Conservation (phyloP, 257 asterid genomes). For the Nicotiana attenuata region DNA sequence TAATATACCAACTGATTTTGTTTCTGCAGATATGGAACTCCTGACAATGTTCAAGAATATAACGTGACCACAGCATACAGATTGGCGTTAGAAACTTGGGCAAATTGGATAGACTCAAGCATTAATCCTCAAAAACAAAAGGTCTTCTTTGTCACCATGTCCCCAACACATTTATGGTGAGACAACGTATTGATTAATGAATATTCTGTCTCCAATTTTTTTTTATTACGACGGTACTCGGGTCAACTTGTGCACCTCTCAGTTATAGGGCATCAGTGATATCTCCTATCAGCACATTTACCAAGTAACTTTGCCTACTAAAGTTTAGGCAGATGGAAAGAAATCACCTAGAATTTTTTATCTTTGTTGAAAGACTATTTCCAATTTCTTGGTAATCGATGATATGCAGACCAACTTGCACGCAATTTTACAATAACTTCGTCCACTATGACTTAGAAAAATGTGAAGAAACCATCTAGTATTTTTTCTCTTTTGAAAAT, state of each 20-base stretch:
- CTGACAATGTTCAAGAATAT: constrained; percentile 47
- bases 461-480: too few species aligned
- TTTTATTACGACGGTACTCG: not conserved
- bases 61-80: constrained; percentile 69
- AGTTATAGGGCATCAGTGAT: not conserved
- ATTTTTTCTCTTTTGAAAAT: too few species aligned
- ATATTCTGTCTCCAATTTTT: not conserved
- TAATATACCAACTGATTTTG: not conserved
- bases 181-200: not conserved
- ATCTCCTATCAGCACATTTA: not conserved
- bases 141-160: constrained; percentile 69
- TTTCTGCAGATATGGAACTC: constrained; percentile 50
- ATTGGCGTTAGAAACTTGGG: constrained; percentile 82
- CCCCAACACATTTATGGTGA: constrained; percentile 89
- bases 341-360: not conserved
- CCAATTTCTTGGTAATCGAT: too few species aligned
- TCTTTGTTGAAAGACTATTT: too few species aligned
- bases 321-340: not conserved
- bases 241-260: not conserved
- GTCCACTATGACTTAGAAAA: too few species aligned
- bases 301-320: too few species aligned
- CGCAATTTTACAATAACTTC: fast-evolving
- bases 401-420: too few species aligned
- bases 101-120: constrained; percentile 59
- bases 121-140: constrained; percentile 45